A percentile compares a stretch with the other conserved stretches of the same genome.
Evolutionary conservation across 192 early-diverging fungal genomes (phyloP).

Genomic region (Linnemannia zychae): DNA sequence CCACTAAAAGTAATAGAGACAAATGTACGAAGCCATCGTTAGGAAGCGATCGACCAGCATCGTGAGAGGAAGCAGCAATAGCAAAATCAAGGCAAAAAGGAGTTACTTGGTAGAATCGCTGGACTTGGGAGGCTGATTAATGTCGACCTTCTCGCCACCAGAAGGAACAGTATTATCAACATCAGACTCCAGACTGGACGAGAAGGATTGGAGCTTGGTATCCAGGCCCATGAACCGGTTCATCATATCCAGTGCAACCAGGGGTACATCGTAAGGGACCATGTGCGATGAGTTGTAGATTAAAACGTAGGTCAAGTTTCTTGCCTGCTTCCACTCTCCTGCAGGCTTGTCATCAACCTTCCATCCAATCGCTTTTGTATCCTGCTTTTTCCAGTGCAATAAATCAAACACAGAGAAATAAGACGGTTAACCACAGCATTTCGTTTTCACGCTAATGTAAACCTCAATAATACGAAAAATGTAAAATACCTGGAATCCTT

Average conservation of each 20-base stretch:
- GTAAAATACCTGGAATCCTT: conserved; percentile 69
- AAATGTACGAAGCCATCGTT: neutral
- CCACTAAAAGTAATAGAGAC: conserved; percentile 36
- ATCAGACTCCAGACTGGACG: conserved; percentile 29
- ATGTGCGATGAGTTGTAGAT: conserved; percentile 91
- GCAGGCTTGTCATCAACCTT: conserved; percentile 55
- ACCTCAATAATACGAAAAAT: neutral
- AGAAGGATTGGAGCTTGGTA: conserved; percentile 24
- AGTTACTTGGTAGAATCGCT: conserved; percentile 22
- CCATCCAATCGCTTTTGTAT: conserved; percentile 61
- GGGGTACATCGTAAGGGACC: conserved; percentile 91
- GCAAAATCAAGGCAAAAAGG: too few relatives aligned
- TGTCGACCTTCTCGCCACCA: conserved; percentile 40
- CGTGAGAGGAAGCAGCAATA: too few relatives aligned
- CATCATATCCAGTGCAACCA: conserved; percentile 86
- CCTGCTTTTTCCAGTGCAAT: conserved; percentile 17
- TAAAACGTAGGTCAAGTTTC: conserved; percentile 84
- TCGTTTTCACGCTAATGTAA: neutral
- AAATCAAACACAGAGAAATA: neutral
- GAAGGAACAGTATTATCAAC: neutral
- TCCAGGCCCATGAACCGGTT: conserved; percentile 81
- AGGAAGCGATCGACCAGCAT: neutral
- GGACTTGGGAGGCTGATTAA: conserved; percentile 38
- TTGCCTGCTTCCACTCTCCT: conserved; percentile 60
- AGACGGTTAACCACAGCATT: neutral